Conservation (phyloP, 192 early-diverging fungal genomes). For the Podila epicladia region DNA sequence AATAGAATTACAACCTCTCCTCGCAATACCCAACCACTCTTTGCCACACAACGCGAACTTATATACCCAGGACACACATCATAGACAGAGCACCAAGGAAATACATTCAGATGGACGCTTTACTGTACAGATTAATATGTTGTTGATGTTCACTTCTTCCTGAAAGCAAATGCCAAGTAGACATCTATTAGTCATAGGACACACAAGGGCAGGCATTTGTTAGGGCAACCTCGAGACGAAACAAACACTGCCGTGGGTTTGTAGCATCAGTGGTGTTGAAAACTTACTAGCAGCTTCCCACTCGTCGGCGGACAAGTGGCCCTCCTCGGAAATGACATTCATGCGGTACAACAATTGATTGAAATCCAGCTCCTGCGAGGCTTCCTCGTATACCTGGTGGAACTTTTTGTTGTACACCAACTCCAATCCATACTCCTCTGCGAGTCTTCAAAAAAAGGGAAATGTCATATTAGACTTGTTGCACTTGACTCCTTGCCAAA, state of each 20-base stretch:
- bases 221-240: not conserved
- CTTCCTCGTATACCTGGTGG: conserved; percentile 83
- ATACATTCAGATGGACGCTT: too few relatives aligned
- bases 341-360: conserved; percentile 79
- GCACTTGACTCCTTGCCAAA: too few relatives aligned
- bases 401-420: conserved; percentile 80
- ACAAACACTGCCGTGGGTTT: not conserved
- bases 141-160: conserved; percentile 50
- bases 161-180: conserved; percentile 80
- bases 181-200: conserved; percentile 48
- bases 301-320: conserved; percentile 79
- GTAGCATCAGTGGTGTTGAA: conserved; percentile 3
- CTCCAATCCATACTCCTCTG: conserved; percentile 83
- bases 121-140: not conserved
- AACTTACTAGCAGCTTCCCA: conserved; percentile 89
- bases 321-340: conserved; percentile 79
- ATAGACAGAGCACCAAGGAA: too few relatives aligned
- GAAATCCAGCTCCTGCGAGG: conserved; percentile 60
- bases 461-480: not conserved
- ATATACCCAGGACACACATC: not conserved
- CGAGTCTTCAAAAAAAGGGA: conserved; percentile 55
- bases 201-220: not conserved
- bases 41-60: not conserved
- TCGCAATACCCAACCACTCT: not conserved
- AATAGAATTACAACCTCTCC: not conserved